A percentile compares a stretch with the other conserved stretches of the same genome.
Evolutionary conservation across 768 basidiomycete genomes (phyloP).

Genomic region (Mycena sanguinolenta): DNA sequence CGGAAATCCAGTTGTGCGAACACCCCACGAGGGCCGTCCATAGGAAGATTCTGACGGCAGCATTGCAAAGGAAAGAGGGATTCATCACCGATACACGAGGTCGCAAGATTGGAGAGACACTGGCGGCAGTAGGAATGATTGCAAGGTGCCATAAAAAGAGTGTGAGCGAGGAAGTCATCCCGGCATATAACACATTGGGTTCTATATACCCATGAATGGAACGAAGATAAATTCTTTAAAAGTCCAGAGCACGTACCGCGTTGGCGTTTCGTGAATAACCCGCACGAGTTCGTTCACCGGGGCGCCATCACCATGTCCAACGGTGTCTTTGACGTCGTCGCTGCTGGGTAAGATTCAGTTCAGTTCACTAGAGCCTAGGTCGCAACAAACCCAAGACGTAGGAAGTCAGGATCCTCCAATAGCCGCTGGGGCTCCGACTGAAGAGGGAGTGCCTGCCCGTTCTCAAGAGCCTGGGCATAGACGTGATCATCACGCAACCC

Average conservation of each 20-base stretch:
- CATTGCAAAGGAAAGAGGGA: constrained; percentile 66
- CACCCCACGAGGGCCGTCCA: constrained; percentile 42
- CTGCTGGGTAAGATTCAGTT: constrained; percentile 10
- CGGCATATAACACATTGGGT: constrained; percentile 57
- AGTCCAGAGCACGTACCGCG: constrained; percentile 8
- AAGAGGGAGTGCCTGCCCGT: constrained; percentile 47
- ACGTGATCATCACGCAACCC: constrained; percentile 57
- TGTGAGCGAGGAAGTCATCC: constrained; percentile 44
- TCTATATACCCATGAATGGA: constrained; percentile 28
- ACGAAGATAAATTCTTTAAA: not conserved
- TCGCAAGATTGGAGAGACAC: constrained; percentile 59
- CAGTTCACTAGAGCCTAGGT: no score
- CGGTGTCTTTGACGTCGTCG: not conserved
- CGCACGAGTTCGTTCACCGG: not conserved
- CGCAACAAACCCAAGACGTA: not conserved
- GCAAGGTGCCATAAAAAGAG: constrained; percentile 57
- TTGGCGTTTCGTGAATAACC: not conserved
- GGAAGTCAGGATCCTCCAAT: constrained; percentile 32
- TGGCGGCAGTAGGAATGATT: constrained; percentile 59
- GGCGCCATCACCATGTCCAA: not conserved
- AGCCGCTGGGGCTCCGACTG: constrained; percentile 37
- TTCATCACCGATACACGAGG: constrained; percentile 61
- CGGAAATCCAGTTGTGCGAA: constrained; percentile 34
- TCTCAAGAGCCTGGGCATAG: constrained; percentile 54
- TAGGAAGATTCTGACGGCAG: constrained; percentile 55